phyloP scores from a whole-genome alignment of 805 yeast species.

The Suhomyces faveliae region DNA sequence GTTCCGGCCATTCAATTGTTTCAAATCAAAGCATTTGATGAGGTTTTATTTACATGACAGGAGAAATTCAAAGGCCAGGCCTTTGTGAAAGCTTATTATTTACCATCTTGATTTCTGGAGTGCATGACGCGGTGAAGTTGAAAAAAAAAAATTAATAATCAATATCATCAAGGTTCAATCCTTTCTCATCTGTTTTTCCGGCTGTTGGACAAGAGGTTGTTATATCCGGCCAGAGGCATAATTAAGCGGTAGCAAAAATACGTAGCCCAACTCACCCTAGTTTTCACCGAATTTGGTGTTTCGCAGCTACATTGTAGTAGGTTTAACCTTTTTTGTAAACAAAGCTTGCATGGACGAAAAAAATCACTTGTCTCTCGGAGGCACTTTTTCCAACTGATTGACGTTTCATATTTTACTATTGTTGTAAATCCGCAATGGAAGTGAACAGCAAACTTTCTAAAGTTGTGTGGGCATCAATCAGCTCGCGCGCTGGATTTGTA shows the following conservation, averaged over 20 bases:
- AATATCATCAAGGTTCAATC: not conserved
- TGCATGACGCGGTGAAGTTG: not conserved
- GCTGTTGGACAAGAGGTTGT: not conserved
- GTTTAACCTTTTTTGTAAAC: not conserved
- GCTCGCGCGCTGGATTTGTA: not conserved
- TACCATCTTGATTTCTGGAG: not conserved
- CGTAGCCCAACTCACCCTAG: not conserved
- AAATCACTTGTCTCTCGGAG: not conserved
- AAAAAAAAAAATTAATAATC: not conserved
- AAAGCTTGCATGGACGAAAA: not conserved
- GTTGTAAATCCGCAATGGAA: not conserved
- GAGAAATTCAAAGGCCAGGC: not conserved
- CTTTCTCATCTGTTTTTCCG: not conserved
- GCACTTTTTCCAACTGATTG: not conserved
- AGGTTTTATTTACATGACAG: not conserved
- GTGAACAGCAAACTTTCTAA: not conserved
- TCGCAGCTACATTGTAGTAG: not conserved
- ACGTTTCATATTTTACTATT: not conserved
- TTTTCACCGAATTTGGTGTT: not conserved
- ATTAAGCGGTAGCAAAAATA: not conserved
- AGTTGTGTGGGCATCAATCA: not conserved
- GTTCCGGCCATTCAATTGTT: not conserved
- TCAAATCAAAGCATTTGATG: not conserved
- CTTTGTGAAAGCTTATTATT: not conserved
- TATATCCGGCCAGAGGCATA: not conserved